phyloP scores from a whole-genome alignment of 148 eudicot genomes.

The Cornus controversa region DNA sequence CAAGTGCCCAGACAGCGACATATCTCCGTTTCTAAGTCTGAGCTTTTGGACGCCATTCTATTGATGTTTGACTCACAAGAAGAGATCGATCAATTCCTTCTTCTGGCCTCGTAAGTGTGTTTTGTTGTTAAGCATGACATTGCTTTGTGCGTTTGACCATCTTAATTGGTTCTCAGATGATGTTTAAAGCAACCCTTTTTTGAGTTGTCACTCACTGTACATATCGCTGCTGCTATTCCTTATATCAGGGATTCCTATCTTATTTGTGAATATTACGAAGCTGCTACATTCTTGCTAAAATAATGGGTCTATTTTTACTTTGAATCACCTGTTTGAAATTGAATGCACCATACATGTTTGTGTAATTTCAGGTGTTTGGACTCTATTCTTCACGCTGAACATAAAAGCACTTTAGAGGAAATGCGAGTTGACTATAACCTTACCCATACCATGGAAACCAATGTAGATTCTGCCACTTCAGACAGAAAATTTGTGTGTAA shows the following conservation, averaged over 20 bases:
- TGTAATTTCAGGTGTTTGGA: conserved; percentile 62
- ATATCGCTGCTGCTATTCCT: too few relatives aligned
- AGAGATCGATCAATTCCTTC: conserved; percentile 40
- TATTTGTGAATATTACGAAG: too few relatives aligned
- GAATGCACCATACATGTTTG: background rate
- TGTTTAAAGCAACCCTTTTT: too few relatives aligned
- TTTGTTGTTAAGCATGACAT: too few relatives aligned
- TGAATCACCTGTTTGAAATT: background rate
- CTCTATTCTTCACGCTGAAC: conserved; percentile 87
- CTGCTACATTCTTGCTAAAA: too few relatives aligned
- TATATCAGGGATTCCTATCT: too few relatives aligned
- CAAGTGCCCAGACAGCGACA: too few relatives aligned
- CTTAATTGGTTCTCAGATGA: too few relatives aligned
- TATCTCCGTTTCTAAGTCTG: conserved; percentile 30
- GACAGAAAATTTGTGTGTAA: conserved; percentile 20
- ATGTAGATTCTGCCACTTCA: conserved; percentile 11
- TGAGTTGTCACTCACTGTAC: too few relatives aligned
- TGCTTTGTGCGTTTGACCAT: too few relatives aligned
- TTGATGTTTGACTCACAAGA: conserved; percentile 39
- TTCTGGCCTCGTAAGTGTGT: conserved; percentile 54
- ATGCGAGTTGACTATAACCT: conserved; percentile 75
- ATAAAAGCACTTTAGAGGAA: conserved; percentile 77
- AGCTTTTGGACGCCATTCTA: conserved; percentile 54
- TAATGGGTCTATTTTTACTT: too few relatives aligned
- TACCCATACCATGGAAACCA: conserved; percentile 29